A percentile compares a stretch with the other conserved stretches of the same genome.
These are phyloP conservation scores for Seiridium unicorne DNA, from an alignment of 2,329 filamentous ascomycete species.

Conservation along the genomic window DNA sequence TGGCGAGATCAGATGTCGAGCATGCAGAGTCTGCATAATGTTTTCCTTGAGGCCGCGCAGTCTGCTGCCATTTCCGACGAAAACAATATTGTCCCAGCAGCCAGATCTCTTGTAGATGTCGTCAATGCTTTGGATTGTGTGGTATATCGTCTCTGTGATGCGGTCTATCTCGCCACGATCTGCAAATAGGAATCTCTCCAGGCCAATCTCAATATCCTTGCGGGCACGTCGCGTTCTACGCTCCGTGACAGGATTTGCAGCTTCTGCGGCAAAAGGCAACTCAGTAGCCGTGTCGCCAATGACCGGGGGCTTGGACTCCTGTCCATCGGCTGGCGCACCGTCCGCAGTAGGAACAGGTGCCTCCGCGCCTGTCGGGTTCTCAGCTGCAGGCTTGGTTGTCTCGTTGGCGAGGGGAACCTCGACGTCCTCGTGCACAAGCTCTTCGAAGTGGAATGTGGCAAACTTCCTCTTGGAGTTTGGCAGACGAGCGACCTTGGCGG, in stretches of 20 bases:
- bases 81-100: conserved; percentile 89
- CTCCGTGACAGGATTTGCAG: conserved; percentile 27
- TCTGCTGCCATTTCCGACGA: conserved; percentile 82
- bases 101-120: conserved; percentile 81
- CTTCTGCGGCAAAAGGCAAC: conserved; percentile 27
- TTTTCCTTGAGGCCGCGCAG: conserved; percentile 83
- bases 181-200: conserved; percentile 71
- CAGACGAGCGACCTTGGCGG: conserved; percentile 57
- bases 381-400: conserved; percentile 4
- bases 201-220: conserved; percentile 72
- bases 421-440: conserved; percentile 57
- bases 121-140: conserved; percentile 77
- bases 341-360: conserved; percentile 16
- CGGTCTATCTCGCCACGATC: conserved; percentile 74
- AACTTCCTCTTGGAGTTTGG: conserved; percentile 71
- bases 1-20: conserved; percentile 87
- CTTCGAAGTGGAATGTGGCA: conserved; percentile 73
- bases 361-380: neutral
- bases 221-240: conserved; percentile 56
- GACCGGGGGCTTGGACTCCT: conserved; percentile 16
- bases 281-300: conserved; percentile 17
- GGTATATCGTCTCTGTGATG: conserved; percentile 81
- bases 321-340: conserved; percentile 14
- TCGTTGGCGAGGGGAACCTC: conserved; percentile 31
- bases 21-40: conserved; percentile 73